Base-by-base conservation (phyloP, 176 grass and related monocot genomes). In the Carex pumila region DNA sequence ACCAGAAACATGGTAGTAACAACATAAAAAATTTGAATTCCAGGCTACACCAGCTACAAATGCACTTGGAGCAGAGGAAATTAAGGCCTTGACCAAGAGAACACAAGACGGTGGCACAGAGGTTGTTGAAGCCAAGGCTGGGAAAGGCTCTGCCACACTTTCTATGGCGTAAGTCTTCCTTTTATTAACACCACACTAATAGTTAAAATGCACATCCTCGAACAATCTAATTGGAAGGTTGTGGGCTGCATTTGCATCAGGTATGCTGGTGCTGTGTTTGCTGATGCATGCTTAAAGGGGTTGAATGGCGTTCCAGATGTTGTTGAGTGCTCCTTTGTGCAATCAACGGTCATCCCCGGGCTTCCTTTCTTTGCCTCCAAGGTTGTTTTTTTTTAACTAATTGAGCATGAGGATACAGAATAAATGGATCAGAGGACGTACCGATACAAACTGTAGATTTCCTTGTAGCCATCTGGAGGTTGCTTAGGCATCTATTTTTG, bases 351-450 rank as follows among this genome's bases (percentile, higher is more conserved):
- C 57, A 92, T 39, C 37, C 4, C 96, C 5, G 91, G 92, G 80
- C 85, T 99, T 69, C 96, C 96, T 32, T 99, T 95, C 88, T 99
- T 99, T 85, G 93, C 96, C 83, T 99, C 96, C 78, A 95, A 93
- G 96, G 96, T 99, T 70, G 57, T 56, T 68, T 79, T 54, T 74
- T 61, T 61, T 18, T 79, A 21, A 21, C 67, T 63, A 14, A 47
- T 21, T 50, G 17, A 30, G 18, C 21, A 36, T 49, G 19, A 47
- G n/a, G 11, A 39, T 39, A 60, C 47, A 53, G 9, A 25, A 73
- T 50, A 25, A 49, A 50, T 50, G 10, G 21, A 15, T 25, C 21
- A 74, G 39, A 19, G 45, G 53, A 53, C 45, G 71, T 74, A 13
- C 8, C 13, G 1, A 37, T 50, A 74, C 14, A 5, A 75, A 75